A percentile compares a stretch with the other conserved stretches of the same genome.
Evolutionary conservation across 768 basidiomycete genomes (phyloP).

Genomic region (Gloeostereum incarnatum): DNA sequence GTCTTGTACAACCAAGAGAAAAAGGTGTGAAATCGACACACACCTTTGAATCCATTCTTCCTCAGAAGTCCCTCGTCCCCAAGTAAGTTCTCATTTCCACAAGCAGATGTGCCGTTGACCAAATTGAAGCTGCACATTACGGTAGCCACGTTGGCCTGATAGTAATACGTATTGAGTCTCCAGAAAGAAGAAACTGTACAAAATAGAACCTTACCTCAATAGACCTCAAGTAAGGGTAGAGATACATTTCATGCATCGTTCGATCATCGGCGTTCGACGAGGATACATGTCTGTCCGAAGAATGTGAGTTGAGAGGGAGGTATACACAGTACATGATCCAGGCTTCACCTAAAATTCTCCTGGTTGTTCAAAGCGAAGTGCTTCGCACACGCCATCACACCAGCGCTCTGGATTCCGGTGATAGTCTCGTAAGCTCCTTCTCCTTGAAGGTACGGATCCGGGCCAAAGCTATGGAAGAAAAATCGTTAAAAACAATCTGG

Average conservation of each 20-base stretch:
- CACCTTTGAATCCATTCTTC: conserved; percentile 35
- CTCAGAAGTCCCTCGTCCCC: conserved; percentile 28
- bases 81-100: conserved; percentile 45
- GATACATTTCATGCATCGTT: conserved; percentile 44
- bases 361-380: conserved; percentile 42
- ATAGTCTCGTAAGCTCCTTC: conserved; percentile 54
- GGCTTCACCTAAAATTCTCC: conserved; percentile 41
- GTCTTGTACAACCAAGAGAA: neutral
- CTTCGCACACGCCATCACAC: conserved; percentile 52
- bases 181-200: neutral
- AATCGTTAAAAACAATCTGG: conserved; percentile 1
- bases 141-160: conserved; percentile 36
- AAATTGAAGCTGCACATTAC: conserved; percentile 49
- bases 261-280: conserved; percentile 45
- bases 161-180: no score
- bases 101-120: conserved; percentile 53
- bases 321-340: neutral
- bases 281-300: conserved; percentile 19
- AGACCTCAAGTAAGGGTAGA: conserved; percentile 39
- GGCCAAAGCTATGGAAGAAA: conserved; percentile 33
- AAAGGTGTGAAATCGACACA: no score
- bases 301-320: neutral
- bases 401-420: conserved; percentile 47
- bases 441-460: conserved; percentile 57
- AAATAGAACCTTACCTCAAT: conserved; percentile 26